phyloP scores from a whole-genome alignment of 2,329 filamentous ascomycete species.

The Trichoderma gracile region DNA sequence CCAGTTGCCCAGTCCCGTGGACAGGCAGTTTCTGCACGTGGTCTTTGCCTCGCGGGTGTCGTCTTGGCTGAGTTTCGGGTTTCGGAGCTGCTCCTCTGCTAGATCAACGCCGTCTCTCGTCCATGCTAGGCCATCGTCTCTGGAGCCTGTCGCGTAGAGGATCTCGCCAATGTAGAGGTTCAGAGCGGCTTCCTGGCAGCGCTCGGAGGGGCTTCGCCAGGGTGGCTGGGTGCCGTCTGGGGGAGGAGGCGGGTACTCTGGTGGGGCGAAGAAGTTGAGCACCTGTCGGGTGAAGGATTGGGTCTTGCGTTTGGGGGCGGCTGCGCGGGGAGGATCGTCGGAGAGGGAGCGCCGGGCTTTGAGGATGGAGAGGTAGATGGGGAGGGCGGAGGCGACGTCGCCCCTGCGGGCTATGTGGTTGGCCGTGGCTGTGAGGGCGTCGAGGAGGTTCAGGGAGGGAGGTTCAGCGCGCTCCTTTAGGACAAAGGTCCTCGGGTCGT shows the following conservation, averaged over 20 bases:
- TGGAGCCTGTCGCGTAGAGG: constrained; percentile 64
- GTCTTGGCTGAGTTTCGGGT: constrained; percentile 36
- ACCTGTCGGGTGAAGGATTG: constrained; percentile 31
- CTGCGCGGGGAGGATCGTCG: constrained; percentile 36
- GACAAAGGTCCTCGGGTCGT: constrained; percentile 64
- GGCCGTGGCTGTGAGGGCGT: constrained; percentile 73
- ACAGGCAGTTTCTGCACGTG: constrained; percentile 75
- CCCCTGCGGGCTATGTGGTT: constrained; percentile 72
- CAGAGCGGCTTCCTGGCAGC: constrained; percentile 82
- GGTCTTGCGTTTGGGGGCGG: constrained; percentile 21
- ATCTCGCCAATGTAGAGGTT: constrained; percentile 95
- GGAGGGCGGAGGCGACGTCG: constrained; percentile 68
- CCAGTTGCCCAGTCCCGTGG: constrained; percentile 80
- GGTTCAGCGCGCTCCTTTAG: constrained; percentile 59
- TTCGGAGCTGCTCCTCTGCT: constrained; percentile 67
- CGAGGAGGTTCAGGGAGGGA: constrained; percentile 73
- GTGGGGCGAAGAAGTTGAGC: constrained; percentile 42
- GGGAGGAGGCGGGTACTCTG: constrained; percentile 69
- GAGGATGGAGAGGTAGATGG: constrained; percentile 82
- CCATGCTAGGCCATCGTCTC: constrained; percentile 79
- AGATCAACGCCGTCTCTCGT: constrained; percentile 83
- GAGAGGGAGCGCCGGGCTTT: constrained; percentile 69
- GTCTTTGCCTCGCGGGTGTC: constrained; percentile 39
- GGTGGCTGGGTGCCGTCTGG: constrained; percentile 69
- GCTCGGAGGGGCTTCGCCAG: constrained; percentile 61